Evolutionary conservation across 2,329 filamentous ascomycete species (phyloP).

Genomic region (Chaetomium strumarium): DNA sequence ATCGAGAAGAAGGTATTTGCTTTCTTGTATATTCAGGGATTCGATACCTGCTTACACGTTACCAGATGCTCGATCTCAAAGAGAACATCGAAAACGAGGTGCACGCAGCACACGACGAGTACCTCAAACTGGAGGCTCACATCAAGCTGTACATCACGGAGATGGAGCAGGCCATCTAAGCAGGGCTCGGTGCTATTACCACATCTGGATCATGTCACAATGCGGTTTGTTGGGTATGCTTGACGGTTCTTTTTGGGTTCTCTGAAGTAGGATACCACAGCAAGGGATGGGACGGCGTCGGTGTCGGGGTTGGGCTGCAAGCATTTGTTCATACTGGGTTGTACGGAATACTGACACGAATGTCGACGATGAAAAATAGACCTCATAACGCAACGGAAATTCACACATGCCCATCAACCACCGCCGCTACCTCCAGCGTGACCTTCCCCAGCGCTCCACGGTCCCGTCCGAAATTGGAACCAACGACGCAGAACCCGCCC

Average conservation of each 20-base stretch:
- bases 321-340: background rate
- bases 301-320: constrained; percentile 2
- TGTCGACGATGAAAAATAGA: background rate
- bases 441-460: constrained; percentile 25
- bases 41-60: constrained; percentile 24
- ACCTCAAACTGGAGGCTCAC: constrained; percentile 94
- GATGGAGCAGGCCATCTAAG: constrained; percentile 82
- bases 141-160: constrained; percentile 97
- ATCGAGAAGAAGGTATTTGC: constrained; percentile 88
- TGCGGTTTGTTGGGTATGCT: constrained; percentile 19
- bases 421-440: background rate
- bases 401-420: background rate
- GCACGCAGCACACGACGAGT: constrained; percentile 84
- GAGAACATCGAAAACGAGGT: constrained; percentile 96
- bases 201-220: constrained; percentile 26
- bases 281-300: constrained; percentile 4
- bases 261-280: constrained; percentile 31
- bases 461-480: constrained; percentile 49
- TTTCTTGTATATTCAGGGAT: too few species aligned
- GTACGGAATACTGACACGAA: constrained; percentile 1
- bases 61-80: constrained; percentile 91
- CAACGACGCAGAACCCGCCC: constrained; percentile 56
- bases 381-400: background rate
- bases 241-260: constrained; percentile 1
- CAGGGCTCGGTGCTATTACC: background rate